Evolutionary conservation across 2,329 filamentous ascomycete genomes (phyloP).

Genomic region (Blastomyces parvus): DNA sequence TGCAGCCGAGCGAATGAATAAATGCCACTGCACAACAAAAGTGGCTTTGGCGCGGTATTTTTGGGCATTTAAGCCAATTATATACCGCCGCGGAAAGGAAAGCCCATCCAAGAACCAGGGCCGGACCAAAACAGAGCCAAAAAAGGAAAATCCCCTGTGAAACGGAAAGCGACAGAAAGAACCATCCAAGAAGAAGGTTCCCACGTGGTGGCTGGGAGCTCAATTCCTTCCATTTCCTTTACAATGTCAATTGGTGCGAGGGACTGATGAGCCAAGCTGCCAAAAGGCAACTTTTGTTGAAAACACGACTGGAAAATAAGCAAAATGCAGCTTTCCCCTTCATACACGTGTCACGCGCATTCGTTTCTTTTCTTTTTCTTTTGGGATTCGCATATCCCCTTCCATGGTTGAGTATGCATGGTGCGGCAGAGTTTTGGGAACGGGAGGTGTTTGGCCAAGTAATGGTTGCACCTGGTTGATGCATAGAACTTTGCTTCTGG

Average conservation of each 20-base stretch:
- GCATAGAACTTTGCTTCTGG: background rate
- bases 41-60: background rate
- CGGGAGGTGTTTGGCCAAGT: background rate
- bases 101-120: background rate
- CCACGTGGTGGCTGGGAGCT: constrained; percentile 1
- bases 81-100: background rate
- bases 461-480: background rate
- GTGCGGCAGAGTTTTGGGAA: background rate
- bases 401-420: background rate
- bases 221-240: background rate
- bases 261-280: background rate
- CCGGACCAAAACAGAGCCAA: background rate
- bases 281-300: background rate
- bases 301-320: background rate
- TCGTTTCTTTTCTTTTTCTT: background rate
- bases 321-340: background rate
- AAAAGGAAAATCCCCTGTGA: background rate
- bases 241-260: background rate
- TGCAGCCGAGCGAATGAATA: background rate
- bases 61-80: background rate
- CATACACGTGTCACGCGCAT: background rate
- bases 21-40: background rate
- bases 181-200: background rate
- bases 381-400: background rate
- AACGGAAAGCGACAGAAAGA: background rate